phyloP scores from a whole-genome alignment of 257 asterid genomes.

The Nicotiana obtusifolia region DNA sequence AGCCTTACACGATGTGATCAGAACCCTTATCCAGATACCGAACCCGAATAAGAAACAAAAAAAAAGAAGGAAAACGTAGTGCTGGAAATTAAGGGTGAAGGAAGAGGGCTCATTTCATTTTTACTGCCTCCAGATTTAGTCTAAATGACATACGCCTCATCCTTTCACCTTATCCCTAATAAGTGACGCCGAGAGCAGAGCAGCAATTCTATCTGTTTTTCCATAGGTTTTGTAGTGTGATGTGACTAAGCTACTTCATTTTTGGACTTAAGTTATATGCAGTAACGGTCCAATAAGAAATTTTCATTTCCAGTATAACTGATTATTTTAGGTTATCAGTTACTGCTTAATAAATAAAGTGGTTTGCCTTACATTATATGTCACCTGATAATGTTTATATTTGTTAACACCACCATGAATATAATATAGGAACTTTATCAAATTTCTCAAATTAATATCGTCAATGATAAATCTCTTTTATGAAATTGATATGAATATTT shows the following conservation, averaged over 20 bases:
- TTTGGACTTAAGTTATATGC: not conserved
- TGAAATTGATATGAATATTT: not conserved
- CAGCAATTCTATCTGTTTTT: not conserved
- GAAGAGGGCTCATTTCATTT: not conserved
- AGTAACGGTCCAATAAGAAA: no score
- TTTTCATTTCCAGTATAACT: no score
- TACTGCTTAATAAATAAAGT: no score
- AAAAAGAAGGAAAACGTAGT: not conserved
- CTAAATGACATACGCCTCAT: conserved; percentile 24
- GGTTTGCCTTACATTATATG: no score
- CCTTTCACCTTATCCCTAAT: not conserved
- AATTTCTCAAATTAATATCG: not conserved
- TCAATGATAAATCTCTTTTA: not conserved
- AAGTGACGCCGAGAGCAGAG: not conserved
- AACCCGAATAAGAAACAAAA: not conserved
- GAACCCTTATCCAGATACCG: no score
- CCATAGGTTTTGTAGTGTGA: not conserved
- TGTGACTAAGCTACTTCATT: not conserved
- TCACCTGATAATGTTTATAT: not conserved
- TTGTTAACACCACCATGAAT: not conserved
- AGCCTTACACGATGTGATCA: accelerated
- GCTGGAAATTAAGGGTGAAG: conserved; percentile 13
- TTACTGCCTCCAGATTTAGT: not conserved
- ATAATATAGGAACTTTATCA: not conserved
- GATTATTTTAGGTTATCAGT: no score